phyloP scores from a whole-genome alignment of 371 early-diverging fungal genomes.

The Mucor mucedo region DNA sequence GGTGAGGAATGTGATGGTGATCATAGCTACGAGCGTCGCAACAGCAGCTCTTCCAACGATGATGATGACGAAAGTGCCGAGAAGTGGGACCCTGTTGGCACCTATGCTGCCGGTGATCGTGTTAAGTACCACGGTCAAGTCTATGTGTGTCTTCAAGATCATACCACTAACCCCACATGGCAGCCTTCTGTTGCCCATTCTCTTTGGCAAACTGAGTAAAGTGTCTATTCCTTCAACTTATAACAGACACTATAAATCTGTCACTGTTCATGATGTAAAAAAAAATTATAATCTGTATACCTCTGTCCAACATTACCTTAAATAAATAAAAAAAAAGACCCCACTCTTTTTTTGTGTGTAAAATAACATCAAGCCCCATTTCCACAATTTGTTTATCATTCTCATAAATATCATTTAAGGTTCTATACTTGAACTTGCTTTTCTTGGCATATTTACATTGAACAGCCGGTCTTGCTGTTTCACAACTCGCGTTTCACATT shows the following conservation, averaged over 20 bases:
- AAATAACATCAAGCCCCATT: not conserved
- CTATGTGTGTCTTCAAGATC: slow-evolving; percentile 60
- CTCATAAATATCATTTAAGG: not conserved
- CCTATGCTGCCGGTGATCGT: slow-evolving; percentile 61
- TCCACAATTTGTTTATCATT: not conserved
- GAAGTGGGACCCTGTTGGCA: slow-evolving; percentile 61
- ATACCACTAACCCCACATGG: slow-evolving; percentile 65
- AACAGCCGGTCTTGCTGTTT: too few relatives aligned
- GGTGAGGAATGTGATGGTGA: slow-evolving; percentile 15
- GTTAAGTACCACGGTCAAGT: slow-evolving; percentile 58
- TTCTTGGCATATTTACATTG: too few relatives aligned
- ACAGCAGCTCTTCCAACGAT: slow-evolving; percentile 14
- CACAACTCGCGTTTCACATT: too few relatives aligned
- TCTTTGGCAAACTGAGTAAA: slow-evolving; percentile 60
- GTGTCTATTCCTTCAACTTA: not conserved
- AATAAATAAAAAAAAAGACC: not conserved
- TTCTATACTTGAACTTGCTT: too few relatives aligned
- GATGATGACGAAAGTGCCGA: slow-evolving; percentile 27
- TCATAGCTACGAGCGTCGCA: slow-evolving; percentile 13
- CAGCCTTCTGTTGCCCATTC: slow-evolving; percentile 56
- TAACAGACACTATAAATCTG: not conserved
- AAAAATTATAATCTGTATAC: not conserved
- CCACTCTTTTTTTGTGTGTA: not conserved
- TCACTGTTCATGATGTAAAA: slow-evolving; percentile 1
- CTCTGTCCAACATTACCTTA: not conserved